Base-by-base conservation (phyloP, 495 filamentous ascomycete species). In the Opeltia flavorubescens region DNA sequence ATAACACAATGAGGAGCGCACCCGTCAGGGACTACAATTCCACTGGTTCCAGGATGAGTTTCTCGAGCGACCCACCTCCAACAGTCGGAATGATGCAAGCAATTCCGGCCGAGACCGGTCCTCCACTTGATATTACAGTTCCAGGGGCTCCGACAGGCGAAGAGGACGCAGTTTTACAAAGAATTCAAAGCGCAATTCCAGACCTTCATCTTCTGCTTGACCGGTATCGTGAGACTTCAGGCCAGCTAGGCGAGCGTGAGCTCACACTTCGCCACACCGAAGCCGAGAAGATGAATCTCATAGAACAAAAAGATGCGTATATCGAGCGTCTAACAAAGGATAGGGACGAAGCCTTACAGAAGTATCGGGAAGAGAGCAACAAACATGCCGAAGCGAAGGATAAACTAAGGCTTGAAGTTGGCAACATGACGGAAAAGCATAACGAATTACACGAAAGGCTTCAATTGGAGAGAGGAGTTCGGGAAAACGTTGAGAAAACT, bases 361-460 rank as follows among this genome's bases (percentile, higher is more conserved):
- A 72, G 36, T 64, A 69, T 12, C 67, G 69, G 18, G 65, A 60
- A 21, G 68, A 77, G 50, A 66, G 21, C 38, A 69, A 68, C 36
- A 72, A 72, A 38, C 65, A 70, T 13, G 68, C 69, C 17, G 65
- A 61, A 20, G 68, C 76, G 50, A 66, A 62, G 31, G 68, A 64
- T 30, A 66, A 71, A 40, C 59, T 75, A 4, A 71, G 68, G 11
- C 60, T 69, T 26, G 79, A 83, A 55, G 63, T 83, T 4, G 66
- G 66, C 21, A 72, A 76, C 47, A 55, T 80, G 17, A 72, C 76
- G 38, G 71, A 71, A 30, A 68, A 72, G 54, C 63, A 77, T 21
- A 70, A 66, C 24, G 70, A 75, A 30, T 59, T 77, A 6, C 62
- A 70, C 50, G 62, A 71, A 24, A 64, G 50, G 25, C 43, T 72